Percentiles rank a stretch among this genome's conserved stretches.
Evolutionary conservation across 208 protist species (phyloP).

Genomic region (Acanthamoeba sp.): DNA sequence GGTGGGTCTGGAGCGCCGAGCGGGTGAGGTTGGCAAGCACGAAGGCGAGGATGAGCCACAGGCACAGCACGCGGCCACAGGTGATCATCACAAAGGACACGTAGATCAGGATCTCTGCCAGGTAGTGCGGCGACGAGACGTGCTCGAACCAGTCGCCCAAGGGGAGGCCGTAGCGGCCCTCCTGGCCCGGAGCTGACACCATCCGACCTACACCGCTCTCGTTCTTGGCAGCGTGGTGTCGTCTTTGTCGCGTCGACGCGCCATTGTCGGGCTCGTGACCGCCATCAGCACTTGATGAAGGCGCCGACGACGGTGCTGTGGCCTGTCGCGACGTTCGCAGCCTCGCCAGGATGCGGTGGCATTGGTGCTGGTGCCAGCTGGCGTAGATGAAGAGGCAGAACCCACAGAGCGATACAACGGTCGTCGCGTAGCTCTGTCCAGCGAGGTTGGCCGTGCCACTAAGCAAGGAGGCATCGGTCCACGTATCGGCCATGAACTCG

Average conservation of each 20-base stretch:
- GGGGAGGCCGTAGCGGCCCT: slow-evolving; percentile 1
- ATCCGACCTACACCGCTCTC: not conserved
- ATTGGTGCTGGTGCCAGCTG: not conserved
- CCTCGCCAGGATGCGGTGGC: not conserved
- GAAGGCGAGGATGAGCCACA: slow-evolving; percentile 33
- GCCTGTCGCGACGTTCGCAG: not conserved
- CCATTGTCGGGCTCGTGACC: not conserved
- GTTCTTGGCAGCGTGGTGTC: not conserved
- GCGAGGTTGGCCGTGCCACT: no score
- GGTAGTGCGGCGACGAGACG: slow-evolving; percentile 22
- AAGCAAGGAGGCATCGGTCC: no score
- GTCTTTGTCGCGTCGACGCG: not conserved
- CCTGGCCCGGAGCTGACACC: not conserved
- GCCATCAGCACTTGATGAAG: not conserved
- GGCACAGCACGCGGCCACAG: not conserved
- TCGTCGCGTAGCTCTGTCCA: no score
- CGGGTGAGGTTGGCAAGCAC: not conserved
- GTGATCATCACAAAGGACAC: slow-evolving; percentile 4
- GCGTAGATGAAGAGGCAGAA: slow-evolving; percentile 15
- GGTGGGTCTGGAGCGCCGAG: slow-evolving; percentile 5
- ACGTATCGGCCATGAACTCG: not conserved
- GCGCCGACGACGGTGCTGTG: not conserved
- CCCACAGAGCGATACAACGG: not conserved
- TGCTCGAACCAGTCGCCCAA: not conserved
- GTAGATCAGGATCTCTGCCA: slow-evolving; percentile 43